Base-by-base conservation (phyloP, 2,329 filamentous ascomycete genomes). In the Bertia moriformis region DNA sequence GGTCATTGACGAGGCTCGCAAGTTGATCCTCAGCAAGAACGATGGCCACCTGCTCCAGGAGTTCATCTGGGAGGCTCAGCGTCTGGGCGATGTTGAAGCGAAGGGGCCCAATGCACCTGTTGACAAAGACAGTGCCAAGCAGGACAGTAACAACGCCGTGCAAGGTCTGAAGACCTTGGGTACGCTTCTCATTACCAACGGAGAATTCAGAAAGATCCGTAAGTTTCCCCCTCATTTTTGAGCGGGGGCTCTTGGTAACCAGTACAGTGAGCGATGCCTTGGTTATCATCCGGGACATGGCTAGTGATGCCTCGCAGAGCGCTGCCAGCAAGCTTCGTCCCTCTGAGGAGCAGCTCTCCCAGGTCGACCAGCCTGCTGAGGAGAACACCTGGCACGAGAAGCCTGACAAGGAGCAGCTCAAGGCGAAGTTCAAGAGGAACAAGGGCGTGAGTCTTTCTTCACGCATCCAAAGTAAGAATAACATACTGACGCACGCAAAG, bases 321-420 rank as follows among this genome's bases (percentile, higher is more conserved):
- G 81, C 82, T 4, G 86, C 88, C 41, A 66, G 67, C 50, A 74
- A 66, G 49, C 71, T 95, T 38, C 82, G 82, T 39, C 91, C 91
- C 2, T 75, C 72, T 1, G 74, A 93, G 41, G 83, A 94, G 1
- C 66, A 81, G 44, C 69, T 96, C 15, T 55, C 64, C 5, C 78
- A 87, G 50, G 76, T 96, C 22, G 89, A 96, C 48, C 56, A 66
- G n/a, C 76, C 91, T 2, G 91, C 91, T 2, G 75, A 83, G 14
- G 88, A 94, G 51, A 91, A 96, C 61, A 83, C 79, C 14, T 98
- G 91, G 91, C 85, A 95, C 51, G 87, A 95, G 42, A 72, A 75
- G 33, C 88, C 88, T 3, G 69, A 91, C 45, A 79, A 73, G 56
- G 73, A 78, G 2, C 74, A 70, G 41, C 45, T 91, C 41, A 84